Base-by-base conservation (phyloP, 106 monocot genomes). In the Allium sativum region DNA sequence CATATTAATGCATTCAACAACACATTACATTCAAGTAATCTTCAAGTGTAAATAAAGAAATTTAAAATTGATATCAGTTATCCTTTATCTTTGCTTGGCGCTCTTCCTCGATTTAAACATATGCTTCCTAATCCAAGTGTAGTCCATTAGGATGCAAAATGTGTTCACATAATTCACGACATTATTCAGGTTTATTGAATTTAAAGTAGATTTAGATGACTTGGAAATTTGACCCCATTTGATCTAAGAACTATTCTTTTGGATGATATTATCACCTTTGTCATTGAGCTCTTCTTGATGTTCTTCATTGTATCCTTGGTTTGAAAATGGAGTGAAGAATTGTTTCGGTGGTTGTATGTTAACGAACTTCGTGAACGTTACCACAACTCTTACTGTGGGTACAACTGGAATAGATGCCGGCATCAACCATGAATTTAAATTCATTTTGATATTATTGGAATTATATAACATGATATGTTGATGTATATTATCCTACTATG, bases 271-370 rank as follows among this genome's bases (percentile, higher is more conserved):
- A 4, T 12, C 61, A 9, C 72, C 71, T 8, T 61, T 7, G 40
- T 78, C 75, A 11, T 21, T 31, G 31, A 1, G 31, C 31, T 31
- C 31, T 31, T 31, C 2, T 31, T 31, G 31, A 31, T 31, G 48
- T 12, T 64, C 52, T n/a, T 75, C 79, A 12, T 74, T 72, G 9
- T 74, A 71, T 12, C 76, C 71, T 65, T 76, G 92, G 67, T 81
- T 87, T 7, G 92, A 87, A 58, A 77, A 66, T 4, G 86, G 91
- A 1, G 91, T 86, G 78, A 92, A 92, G 69, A 92, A 87, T 58
- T 81, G 78, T 50, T 92, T 87, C 14, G 68, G 45, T 62, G 78
- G 78, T 20, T 73, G 77, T 47, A 84, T 81, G 70, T 72, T 50
- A 40, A 76, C 73, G 48, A 81, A 92, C 44, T 92, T 92, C 48